phyloP scores from a whole-genome alignment of 2,329 filamentous ascomycete species.

The Neofusicoccum cordaticola region DNA sequence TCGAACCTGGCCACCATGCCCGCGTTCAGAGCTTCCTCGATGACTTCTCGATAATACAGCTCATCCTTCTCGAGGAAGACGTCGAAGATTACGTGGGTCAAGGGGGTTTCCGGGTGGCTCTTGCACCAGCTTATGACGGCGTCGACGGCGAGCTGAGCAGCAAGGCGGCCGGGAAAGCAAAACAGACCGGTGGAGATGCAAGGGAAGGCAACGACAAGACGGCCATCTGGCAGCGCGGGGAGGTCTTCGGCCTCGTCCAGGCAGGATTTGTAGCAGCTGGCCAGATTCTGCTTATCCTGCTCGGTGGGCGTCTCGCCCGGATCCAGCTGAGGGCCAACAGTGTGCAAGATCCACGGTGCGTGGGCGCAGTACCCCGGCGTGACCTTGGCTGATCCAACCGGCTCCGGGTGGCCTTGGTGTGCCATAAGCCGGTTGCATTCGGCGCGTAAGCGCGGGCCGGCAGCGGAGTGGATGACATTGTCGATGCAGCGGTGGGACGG shows the following conservation, averaged over 20 bases:
- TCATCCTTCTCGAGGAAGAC: slow-evolving; percentile 31
- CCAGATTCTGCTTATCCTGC: slow-evolving; percentile 24
- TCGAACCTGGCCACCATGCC: not conserved
- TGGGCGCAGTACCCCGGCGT: slow-evolving; percentile 31
- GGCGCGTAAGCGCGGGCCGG: slow-evolving; percentile 32
- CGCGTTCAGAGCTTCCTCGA: slow-evolving; percentile 11
- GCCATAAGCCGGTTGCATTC: slow-evolving; percentile 30
- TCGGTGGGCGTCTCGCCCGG: slow-evolving; percentile 23
- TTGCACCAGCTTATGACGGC: slow-evolving; percentile 29
- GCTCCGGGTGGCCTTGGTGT: slow-evolving; percentile 23
- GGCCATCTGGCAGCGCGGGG: slow-evolving; percentile 22
- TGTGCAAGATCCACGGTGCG: slow-evolving; percentile 32
- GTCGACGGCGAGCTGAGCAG: slow-evolving; percentile 29
- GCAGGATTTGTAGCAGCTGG: slow-evolving; percentile 31
- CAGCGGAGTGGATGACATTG: slow-evolving; percentile 34
- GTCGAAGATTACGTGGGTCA: slow-evolving; percentile 35
- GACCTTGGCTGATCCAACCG: slow-evolving; percentile 27
- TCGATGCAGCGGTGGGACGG: slow-evolving; percentile 36
- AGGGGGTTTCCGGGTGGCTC: slow-evolving; percentile 24
- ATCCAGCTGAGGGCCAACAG: slow-evolving; percentile 34
- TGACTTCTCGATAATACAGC: slow-evolving; percentile 21
- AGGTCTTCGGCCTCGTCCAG: slow-evolving; percentile 29
- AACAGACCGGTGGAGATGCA: slow-evolving; percentile 38
- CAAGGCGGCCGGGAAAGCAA: slow-evolving; percentile 30
- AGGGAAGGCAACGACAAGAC: slow-evolving; percentile 33